Evolutionary conservation across 1,284 basidiomycete genomes (phyloP), one percentile per base, ranked within the genome.

Genomic region (Ustilago trichophora): DNA sequence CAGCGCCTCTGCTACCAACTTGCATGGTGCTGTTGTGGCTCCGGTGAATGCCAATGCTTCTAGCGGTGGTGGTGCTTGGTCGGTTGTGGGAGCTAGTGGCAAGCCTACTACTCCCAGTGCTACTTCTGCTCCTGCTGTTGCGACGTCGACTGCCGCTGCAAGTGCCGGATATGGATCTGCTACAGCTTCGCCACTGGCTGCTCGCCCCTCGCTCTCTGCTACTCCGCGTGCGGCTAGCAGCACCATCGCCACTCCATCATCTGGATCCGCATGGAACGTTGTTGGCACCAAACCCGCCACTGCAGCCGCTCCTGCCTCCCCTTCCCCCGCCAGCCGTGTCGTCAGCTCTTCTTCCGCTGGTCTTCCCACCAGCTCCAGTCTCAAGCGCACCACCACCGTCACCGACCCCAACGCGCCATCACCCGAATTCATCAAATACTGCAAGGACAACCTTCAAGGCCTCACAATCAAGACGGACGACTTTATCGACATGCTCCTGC

Each of bases 401-500:
- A 12, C 33, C 3, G 81, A 82, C 22, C 88, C 90, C 24, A 91
- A 91, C 84, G 87, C 21, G 80, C 92, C 93, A 6, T 92, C 91
- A 3, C 77, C 85, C 47, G 95, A 98, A 54, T 98, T 98, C 83
- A 83, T 98, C 75, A 89, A 89, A 75, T 98, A 96, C 93, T 85
- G 93, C 72, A 89, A 87, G 71, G 90, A 92, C 58, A 89, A 92
- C 3, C 83, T 99, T 51, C 91, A 90, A 75, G 95, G 93, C 7
- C 84, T 97, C 46, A 74, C 68, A 18, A 90, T 93, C 58, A 46
- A 50, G 57, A 73, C 77, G 29, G 78, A 82, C 54, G 78, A 80
- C 49, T 82, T 82, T 34, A 73, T 82, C 67, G 78, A 82, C 44
- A 81, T 82, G 80, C 60, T 82, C n/a, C 64, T 82, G n/a, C 76